Evolutionary conservation across 805 yeast genomes (phyloP), one percentile per base, ranked within the genome.

Genomic region (Hanseniaspora lindneri): DNA sequence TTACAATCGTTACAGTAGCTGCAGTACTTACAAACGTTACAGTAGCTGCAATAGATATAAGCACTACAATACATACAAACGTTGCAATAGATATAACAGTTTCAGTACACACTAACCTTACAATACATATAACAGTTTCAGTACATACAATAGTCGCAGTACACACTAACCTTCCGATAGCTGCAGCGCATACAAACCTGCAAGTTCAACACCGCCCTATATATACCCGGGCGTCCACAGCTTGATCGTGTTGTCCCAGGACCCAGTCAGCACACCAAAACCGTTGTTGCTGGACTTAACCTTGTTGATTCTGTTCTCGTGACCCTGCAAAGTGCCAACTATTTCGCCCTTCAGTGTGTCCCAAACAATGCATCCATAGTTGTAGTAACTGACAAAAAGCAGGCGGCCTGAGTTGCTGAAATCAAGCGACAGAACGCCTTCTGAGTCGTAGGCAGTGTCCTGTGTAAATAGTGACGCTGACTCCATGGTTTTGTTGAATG

Each of bases 201-300:
- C 28, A 23, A 37, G 24, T 25, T 20, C 23, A 19, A 21, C 10
- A 21, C 3, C 19, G 23, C 23, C 24, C 32, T 48, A 57, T 47
- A 50, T 44, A 51, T 56, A 61, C 16, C 50, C 47, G n/a, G 73
- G 71, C 0, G 73, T 63, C 87, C 88, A 83, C 1, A 83, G 66
- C 54, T 75, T 76, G 54, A 82, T 71, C 1, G 88, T 77, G 7
- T 78, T 64, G 59, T 85, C 95, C 83, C 94, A 80, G 1, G 89
- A 80, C 1, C 83, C 80, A 1, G 95, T 83, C 49, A 80, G 78
- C 9, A 87, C 71, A 0, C 81, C 87, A 20, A 74, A 59, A 0
- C 96, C 95, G 62, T 85, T 84, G 0, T 79, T 79, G 54, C 87
- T 75, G 1, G 79, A 72, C 33, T 69, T 66, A 2, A 87, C 80